phyloP scores from a whole-genome alignment of 345 rosid species.

The Trapa bicornis region DNA sequence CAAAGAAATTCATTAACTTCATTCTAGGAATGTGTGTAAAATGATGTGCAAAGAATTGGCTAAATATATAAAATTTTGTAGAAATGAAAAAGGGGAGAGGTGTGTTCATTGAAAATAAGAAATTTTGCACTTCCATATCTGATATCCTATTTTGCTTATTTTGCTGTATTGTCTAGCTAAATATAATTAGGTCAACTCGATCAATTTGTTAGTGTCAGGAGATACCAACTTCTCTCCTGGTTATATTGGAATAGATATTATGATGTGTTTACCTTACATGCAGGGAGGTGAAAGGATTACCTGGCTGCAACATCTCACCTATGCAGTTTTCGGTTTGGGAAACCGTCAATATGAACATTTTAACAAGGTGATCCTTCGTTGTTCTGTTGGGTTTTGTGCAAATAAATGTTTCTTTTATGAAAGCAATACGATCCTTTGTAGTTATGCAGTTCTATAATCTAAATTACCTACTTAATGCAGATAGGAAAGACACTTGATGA shows the following conservation, averaged over 20 bases:
- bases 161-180: not conserved
- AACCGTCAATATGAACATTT: constrained; percentile 95
- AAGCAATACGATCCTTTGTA: not conserved
- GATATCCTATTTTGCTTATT: not conserved
- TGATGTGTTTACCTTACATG: constrained; percentile 6
- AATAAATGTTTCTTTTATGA: not conserved
- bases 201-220: not conserved
- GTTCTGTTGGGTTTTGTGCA: not conserved
- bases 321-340: constrained; percentile 89
- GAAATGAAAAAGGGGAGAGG: not conserved
- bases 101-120: not conserved
- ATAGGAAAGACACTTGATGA: constrained; percentile 79
- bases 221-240: not conserved
- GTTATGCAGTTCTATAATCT: not conserved
- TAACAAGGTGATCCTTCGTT: constrained; percentile 46
- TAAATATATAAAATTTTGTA: too few relatives aligned
- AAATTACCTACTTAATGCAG: constrained; percentile 21
- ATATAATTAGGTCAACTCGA: not conserved
- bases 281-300: constrained; percentile 69
- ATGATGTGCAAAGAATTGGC: not conserved
- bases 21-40: too few relatives aligned
- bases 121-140: not conserved
- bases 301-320: constrained; percentile 60
- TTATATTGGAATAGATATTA: not conserved
- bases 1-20: too few relatives aligned